phyloP scores from a whole-genome alignment of 768 basidiomycete genomes.

The Scleroderma bovista region DNA sequence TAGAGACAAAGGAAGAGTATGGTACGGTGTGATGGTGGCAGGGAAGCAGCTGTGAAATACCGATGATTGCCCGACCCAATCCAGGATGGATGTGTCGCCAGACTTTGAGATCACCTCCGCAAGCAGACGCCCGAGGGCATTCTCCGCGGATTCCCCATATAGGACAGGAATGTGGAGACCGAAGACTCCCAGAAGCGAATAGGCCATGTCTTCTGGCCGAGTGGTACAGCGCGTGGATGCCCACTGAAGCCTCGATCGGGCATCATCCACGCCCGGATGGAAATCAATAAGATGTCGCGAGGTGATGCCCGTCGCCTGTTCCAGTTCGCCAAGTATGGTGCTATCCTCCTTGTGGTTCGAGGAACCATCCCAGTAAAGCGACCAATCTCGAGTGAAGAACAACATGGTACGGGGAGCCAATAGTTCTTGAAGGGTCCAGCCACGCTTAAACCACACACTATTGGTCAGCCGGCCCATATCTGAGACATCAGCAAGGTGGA shows the following conservation, averaged over 20 bases:
- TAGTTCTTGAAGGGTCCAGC: not conserved
- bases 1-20: not conserved
- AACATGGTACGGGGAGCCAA: not conserved
- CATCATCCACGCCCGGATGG: not conserved
- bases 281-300: not conserved
- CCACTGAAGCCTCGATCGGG: not conserved
- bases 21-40: not conserved
- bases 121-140: conserved; percentile 4
- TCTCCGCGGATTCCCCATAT: conserved; percentile 4
- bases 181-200: conserved; percentile 4
- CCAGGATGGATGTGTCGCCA: conserved; percentile 3
- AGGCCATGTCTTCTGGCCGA: not conserved
- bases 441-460: not conserved
- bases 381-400: not conserved
- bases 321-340: not conserved
- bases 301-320: not conserved
- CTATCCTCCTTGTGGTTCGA: not conserved
- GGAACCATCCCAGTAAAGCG: not conserved
- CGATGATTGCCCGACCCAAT: conserved; percentile 8
- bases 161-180: conserved; percentile 17
- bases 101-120: conserved; percentile 3
- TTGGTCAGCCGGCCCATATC: not conserved
- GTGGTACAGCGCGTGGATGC: not conserved
- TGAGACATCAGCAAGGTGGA: not conserved
- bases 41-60: conserved; percentile 4